Evolutionary conservation across 192 early-diverging fungal species (phyloP).

Genomic region (Rhizophagus clarus): DNA sequence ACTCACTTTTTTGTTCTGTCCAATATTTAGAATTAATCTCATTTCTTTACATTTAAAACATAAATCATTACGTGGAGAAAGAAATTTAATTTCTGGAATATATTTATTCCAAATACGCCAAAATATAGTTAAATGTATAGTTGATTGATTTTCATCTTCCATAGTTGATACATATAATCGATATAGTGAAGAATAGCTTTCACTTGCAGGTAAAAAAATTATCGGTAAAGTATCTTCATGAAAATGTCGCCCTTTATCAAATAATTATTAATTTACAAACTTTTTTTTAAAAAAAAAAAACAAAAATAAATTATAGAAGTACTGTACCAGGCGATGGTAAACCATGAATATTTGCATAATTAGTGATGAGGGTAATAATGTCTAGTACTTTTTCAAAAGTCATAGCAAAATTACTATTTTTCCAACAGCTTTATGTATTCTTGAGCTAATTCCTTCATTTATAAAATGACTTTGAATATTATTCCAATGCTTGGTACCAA

Average conservation of each 20-base stretch:
- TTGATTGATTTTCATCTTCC: neutral
- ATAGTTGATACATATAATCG: neutral
- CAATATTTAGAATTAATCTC: neutral
- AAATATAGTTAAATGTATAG: neutral
- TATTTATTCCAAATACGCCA: too few relatives aligned
- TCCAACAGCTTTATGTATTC: neutral
- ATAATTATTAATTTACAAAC: neutral
- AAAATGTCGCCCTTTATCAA: neutral
- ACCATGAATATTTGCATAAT: conserved; percentile 7
- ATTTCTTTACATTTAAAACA: conserved; percentile 1
- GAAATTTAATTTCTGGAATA: too few relatives aligned
- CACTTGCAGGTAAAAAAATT: neutral
- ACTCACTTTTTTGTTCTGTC: neutral
- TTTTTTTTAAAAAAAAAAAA: neutral
- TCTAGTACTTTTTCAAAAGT: neutral
- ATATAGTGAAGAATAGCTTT: too few relatives aligned
- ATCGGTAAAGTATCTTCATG: neutral
- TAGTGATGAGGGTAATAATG: neutral
- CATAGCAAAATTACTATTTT: conserved; percentile 1
- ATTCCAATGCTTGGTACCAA: neutral
- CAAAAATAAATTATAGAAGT: too few relatives aligned
- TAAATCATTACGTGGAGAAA: neutral
- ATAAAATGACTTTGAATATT: neutral
- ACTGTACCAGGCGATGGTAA: neutral
- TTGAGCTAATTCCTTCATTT: neutral